phyloP scores from a whole-genome alignment of 2,329 filamentous ascomycete genomes.

The Trichoderma harzianum region DNA sequence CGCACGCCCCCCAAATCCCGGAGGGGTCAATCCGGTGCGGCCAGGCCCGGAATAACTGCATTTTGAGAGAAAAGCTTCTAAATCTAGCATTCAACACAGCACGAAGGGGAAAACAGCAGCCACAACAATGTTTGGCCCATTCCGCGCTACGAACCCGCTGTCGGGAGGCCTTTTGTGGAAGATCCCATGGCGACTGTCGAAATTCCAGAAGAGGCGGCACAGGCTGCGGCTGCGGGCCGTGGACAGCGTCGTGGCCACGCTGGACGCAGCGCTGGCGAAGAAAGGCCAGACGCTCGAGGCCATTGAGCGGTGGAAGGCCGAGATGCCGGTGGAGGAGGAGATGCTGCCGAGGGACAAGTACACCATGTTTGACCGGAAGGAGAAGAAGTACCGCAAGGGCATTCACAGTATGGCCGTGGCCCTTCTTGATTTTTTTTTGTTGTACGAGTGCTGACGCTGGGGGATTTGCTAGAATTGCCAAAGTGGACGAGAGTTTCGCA shows the following conservation, averaged over 20 bases:
- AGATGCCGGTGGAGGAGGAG: conserved; percentile 94
- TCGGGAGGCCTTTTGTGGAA: conserved; percentile 90
- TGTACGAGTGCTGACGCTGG: conserved; percentile 21
- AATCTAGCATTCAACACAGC: neutral
- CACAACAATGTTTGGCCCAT: conserved; percentile 70
- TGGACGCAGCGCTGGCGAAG: conserved; percentile 74
- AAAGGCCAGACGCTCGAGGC: conserved; percentile 70
- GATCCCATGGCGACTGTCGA: conserved; percentile 92
- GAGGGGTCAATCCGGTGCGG: conserved; percentile 10
- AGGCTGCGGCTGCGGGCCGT: conserved; percentile 78
- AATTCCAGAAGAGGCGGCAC: conserved; percentile 85
- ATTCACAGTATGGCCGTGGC: conserved; percentile 76
- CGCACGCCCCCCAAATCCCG: neutral
- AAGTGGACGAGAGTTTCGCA: conserved; percentile 97
- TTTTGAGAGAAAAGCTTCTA: conserved; percentile 11
- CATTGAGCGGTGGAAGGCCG: conserved; percentile 84
- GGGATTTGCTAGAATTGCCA: conserved; percentile 58
- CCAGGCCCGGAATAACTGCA: neutral
- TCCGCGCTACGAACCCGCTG: conserved; percentile 74
- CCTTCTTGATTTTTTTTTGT: neutral
- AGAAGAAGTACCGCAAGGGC: conserved; percentile 91
- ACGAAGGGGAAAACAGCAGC: conserved; percentile 24
- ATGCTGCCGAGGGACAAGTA: conserved; percentile 98
- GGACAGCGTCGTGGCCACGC: conserved; percentile 78
- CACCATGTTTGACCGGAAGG: conserved; percentile 94